Evolutionary conservation across 306 rosid genomes (phyloP).

Genomic region (Lathyrus tuberosus): DNA sequence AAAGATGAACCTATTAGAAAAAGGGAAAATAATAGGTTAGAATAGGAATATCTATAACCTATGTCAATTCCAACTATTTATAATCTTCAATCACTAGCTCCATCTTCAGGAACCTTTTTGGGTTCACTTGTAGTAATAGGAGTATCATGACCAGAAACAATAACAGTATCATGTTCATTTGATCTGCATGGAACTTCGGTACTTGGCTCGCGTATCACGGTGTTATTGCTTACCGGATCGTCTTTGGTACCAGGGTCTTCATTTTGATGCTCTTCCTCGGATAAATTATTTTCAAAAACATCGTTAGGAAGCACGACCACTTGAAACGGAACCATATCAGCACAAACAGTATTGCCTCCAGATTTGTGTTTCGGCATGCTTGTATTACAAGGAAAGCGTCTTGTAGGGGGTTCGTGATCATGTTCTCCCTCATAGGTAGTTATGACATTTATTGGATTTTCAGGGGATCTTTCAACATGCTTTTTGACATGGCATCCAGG

Average conservation of each 20-base stretch:
- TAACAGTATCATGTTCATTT: neutral
- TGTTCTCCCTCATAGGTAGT: slow-evolving; percentile 88
- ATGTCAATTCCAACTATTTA: slow-evolving; percentile 41
- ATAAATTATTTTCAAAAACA: slow-evolving; percentile 34
- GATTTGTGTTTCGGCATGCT: slow-evolving; percentile 44
- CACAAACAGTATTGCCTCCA: slow-evolving; percentile 28
- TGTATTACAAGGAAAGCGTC: slow-evolving; percentile 53
- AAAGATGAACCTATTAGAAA: slow-evolving; percentile 10
- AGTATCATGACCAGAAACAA: neutral
- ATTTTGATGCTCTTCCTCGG: slow-evolving; percentile 42
- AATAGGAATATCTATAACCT: slow-evolving; percentile 37
- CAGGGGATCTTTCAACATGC: slow-evolving; percentile 84
- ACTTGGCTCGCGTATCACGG: slow-evolving; percentile 29
- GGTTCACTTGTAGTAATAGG: neutral
- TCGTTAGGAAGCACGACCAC: slow-evolving; percentile 25
- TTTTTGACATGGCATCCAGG: slow-evolving; percentile 90
- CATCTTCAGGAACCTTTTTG: neutral
- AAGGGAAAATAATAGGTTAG: slow-evolving; percentile 35
- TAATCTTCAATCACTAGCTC: slow-evolving; percentile 33
- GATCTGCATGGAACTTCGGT: slow-evolving; percentile 25
- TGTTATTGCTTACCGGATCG: slow-evolving; percentile 28
- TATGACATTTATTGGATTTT: slow-evolving; percentile 66
- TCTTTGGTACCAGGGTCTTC: slow-evolving; percentile 29
- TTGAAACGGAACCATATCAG: neutral
- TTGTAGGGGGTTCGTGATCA: slow-evolving; percentile 66